Base-by-base conservation (phyloP, 1,284 basidiomycete species). In the Boletus semigastroideus region DNA sequence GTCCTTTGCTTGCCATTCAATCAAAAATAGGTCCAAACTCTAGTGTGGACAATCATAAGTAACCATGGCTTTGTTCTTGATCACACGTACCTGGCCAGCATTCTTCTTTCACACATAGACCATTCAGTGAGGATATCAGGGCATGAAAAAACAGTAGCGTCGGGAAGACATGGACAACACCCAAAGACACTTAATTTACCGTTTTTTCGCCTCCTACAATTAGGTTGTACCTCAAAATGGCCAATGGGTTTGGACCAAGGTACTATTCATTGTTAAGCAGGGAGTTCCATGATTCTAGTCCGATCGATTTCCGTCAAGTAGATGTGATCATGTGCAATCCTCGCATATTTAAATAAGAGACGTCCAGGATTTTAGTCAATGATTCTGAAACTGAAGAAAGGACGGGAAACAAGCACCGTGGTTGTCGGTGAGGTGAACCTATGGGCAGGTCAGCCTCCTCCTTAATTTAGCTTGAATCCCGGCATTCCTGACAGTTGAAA, bases 331-430 rank as follows among this genome's bases (percentile, higher is more conserved):
- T 78, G 80, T 16, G 22, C 20, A 20, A n/a, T n/a, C 34, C 80
- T 84, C 11, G 80, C 80, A 72, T 84, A 84, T 60, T 84, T 83
- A 48, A 22, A 22, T 22, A 5, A 84, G 64, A 6, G 80, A 80
- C 3, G 79, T 84, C 72, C 36, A 6, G 38, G 27, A 12, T 42
- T 22, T 42, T 7, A 48, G 13, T 1, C n/a, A 31, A 34, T 17
- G 16, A 31, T 59, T 83, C 82, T 84, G 63, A 56, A 79, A 84
- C 59, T 84, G 83, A 0, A 80, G 83, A 63, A 85, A 84, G 62
- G 84, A 63, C 84, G 84, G 62, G 84, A 84, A 11, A 84, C 82
- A 0, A 79, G 77, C 4, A 81, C 83, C 59, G 80, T 82, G 12
- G 86, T 63, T 5, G 83, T 81, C 0, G 80, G 78, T 83, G 36